Percentiles rank a stretch among this genome's conserved stretches.
Evolutionary conservation across 2,329 filamentous ascomycete species (phyloP).

Genomic region (Orbilia ellipsospora): DNA sequence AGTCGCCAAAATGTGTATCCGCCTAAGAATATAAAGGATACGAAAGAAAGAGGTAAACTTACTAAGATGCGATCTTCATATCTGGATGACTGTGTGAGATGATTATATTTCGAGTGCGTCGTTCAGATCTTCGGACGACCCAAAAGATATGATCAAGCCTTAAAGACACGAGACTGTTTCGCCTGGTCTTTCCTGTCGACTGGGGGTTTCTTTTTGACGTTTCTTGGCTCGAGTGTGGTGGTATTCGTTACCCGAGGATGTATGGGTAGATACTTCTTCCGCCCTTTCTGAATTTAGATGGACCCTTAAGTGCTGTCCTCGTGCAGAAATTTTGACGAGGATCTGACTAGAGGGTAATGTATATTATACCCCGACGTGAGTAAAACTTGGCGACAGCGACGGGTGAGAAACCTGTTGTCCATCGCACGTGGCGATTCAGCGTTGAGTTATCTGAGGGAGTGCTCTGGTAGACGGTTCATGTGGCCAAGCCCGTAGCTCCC

Average conservation of each 20-base stretch:
- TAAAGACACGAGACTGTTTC: constrained; percentile 54
- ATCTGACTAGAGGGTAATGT: constrained; percentile 16
- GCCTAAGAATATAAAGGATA: constrained; percentile 20
- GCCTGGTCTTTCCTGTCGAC: constrained; percentile 40
- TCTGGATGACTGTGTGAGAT: constrained; percentile 51
- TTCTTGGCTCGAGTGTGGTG: constrained; percentile 37
- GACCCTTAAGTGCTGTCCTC: constrained; percentile 55
- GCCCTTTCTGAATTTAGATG: neutral
- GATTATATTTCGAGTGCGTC: constrained; percentile 50
- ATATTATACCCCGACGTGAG: constrained; percentile 8
- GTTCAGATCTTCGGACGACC: constrained; percentile 20
- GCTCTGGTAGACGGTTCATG: constrained; percentile 40
- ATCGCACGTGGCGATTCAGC: constrained; percentile 54
- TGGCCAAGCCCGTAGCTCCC: constrained; percentile 22
- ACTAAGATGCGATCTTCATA: constrained; percentile 51
- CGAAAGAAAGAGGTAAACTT: constrained; percentile 29
- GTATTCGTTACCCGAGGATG: neutral
- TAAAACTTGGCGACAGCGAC: constrained; percentile 24
- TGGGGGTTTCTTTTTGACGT: constrained; percentile 23
- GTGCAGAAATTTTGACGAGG: constrained; percentile 44
- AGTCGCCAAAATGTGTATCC: constrained; percentile 13
- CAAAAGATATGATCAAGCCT: constrained; percentile 49
- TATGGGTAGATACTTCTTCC: constrained; percentile 13
- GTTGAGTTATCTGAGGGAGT: constrained; percentile 26
- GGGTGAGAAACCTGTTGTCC: constrained; percentile 27